Evolutionary conservation across 108 stramenopile species (phyloP).

Genomic region (Schizochytrium sp.): DNA sequence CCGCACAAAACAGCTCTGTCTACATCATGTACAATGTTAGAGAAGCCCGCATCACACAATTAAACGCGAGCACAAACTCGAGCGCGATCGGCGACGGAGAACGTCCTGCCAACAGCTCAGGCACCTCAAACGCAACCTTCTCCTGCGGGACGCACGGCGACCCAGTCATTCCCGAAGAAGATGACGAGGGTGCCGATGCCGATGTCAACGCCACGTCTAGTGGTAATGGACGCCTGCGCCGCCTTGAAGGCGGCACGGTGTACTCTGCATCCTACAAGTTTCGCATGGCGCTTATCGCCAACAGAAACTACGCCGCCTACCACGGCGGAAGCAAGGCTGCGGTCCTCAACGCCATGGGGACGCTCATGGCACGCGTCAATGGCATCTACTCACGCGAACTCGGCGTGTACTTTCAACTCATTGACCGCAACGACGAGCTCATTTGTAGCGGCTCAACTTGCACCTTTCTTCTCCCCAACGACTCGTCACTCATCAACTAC

Average conservation of each 20-base stretch:
- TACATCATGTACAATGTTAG: background rate
- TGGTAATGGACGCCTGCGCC: background rate
- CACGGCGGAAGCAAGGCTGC: background rate
- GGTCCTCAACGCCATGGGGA: background rate
- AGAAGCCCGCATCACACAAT: background rate
- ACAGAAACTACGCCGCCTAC: background rate
- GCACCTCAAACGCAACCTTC: background rate
- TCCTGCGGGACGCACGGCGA: background rate
- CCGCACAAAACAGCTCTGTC: background rate
- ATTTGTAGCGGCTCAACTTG: background rate
- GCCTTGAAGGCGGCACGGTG: background rate
- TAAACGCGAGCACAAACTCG: background rate
- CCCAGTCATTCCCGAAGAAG: background rate
- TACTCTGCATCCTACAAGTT: background rate
- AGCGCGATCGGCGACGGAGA: background rate
- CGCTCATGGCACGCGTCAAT: background rate
- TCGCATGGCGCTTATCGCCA: constrained; percentile 7
- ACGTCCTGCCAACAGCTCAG: background rate
- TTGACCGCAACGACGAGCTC: background rate
- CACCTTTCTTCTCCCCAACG: background rate
- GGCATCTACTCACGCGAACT: constrained; percentile 10
- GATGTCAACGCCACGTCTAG: background rate
- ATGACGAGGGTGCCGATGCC: background rate
- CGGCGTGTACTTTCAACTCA: background rate
- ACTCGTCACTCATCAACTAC: background rate